Conservation (phyloP, 2,329 filamentous ascomycete species). For the Botrytis galanthina region DNA sequence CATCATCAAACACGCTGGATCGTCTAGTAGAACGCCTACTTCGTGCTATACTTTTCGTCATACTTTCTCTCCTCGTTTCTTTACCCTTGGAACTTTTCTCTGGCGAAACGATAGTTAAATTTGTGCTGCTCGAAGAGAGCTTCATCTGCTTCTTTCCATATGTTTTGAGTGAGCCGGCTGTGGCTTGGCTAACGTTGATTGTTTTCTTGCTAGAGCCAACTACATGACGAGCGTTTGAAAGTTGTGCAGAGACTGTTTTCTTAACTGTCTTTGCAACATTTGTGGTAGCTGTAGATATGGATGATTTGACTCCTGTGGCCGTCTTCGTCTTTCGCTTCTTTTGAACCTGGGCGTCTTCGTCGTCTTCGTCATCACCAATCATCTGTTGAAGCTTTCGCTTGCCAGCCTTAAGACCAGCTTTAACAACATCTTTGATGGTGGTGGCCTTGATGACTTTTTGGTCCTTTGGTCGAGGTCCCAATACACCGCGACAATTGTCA, state of each 20-base stretch:
- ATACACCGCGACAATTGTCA: slow-evolving; percentile 61
- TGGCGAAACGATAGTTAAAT: slow-evolving; percentile 28
- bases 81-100: slow-evolving; percentile 22
- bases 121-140: slow-evolving; percentile 30
- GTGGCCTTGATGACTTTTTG: slow-evolving; percentile 49
- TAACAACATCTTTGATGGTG: slow-evolving; percentile 39
- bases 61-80: slow-evolving; percentile 22
- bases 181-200: slow-evolving; percentile 26
- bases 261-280: slow-evolving; percentile 43
- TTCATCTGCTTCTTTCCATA: slow-evolving; percentile 32
- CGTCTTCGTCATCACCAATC: slow-evolving; percentile 40
- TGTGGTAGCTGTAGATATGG: slow-evolving; percentile 37
- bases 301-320: slow-evolving; percentile 40
- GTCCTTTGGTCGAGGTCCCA: slow-evolving; percentile 60
- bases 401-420: slow-evolving; percentile 45
- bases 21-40: slow-evolving; percentile 24
- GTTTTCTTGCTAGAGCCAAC: slow-evolving; percentile 25
- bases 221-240: slow-evolving; percentile 29
- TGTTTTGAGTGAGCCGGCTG: slow-evolving; percentile 31
- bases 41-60: slow-evolving; percentile 24
- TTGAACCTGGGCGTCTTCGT: slow-evolving; percentile 29
- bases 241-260: slow-evolving; percentile 39
- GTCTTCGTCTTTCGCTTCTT: slow-evolving; percentile 51
- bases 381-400: slow-evolving; percentile 59
- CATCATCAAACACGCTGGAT: slow-evolving; percentile 15